Evolutionary conservation across 2,329 filamentous ascomycete species (phyloP).

Genomic region (Coniochaeta prunicola): DNA sequence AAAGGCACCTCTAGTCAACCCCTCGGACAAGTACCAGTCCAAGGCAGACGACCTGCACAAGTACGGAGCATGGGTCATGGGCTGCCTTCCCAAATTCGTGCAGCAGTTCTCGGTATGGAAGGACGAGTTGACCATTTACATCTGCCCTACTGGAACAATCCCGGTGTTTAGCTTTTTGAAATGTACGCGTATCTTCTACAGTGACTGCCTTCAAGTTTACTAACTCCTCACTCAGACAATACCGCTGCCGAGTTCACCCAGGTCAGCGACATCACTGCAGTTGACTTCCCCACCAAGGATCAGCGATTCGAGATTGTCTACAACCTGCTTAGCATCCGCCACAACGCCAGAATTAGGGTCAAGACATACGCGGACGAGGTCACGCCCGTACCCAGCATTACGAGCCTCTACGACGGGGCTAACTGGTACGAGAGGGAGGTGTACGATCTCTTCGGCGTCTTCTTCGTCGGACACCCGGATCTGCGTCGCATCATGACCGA

Average conservation of each 20-base stretch:
- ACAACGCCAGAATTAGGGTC: constrained; percentile 93
- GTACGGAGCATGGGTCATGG: constrained; percentile 95
- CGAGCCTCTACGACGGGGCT: constrained; percentile 81
- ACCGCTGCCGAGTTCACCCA: constrained; percentile 95
- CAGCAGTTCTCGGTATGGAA: constrained; percentile 99
- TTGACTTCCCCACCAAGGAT: constrained; percentile 92
- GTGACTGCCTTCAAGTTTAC: not conserved
- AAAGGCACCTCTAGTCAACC: constrained; percentile 76
- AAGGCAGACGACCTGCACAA: constrained; percentile 84
- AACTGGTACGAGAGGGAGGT: constrained; percentile 99
- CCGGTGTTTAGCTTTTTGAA: constrained; percentile 94
- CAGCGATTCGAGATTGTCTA: constrained; percentile 98
- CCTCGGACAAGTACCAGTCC: constrained; percentile 83
- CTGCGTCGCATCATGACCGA: constrained; percentile 98
- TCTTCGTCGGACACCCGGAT: constrained; percentile 93
- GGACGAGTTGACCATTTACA: constrained; percentile 93
- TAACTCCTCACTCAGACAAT: constrained; percentile 54
- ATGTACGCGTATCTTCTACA: constrained; percentile 32
- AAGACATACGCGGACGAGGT: constrained; percentile 99
- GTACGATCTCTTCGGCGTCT: constrained; percentile 95
- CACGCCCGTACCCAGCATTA: constrained; percentile 84
- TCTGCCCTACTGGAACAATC: constrained; percentile 78
- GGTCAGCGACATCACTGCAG: constrained; percentile 84
- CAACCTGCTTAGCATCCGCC: constrained; percentile 89
- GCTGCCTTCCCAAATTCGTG: constrained; percentile 92